A percentile compares a stretch with the other conserved stretches of the same genome.
Conservation (phyloP, 1,139 yeast genomes). For the Blastobotrys arbuscula region DNA sequence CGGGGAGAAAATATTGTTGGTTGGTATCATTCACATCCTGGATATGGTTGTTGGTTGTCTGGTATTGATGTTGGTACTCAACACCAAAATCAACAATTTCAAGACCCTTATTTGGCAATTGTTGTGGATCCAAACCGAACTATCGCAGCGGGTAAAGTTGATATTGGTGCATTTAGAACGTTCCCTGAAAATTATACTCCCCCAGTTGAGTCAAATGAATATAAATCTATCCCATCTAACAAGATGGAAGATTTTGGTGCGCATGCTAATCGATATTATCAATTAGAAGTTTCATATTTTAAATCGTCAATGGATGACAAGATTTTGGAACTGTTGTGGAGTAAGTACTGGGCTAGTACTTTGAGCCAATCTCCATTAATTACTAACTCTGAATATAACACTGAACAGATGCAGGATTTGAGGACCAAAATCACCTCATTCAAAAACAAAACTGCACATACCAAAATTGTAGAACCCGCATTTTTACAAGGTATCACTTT, state of each 20-base stretch:
- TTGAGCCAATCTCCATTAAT: constrained; percentile 31
- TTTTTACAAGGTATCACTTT: constrained; percentile 18
- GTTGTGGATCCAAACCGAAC: constrained; percentile 84
- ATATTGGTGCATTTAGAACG: constrained; percentile 90
- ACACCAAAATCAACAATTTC: constrained; percentile 72
- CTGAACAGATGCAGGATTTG: constrained; percentile 31
- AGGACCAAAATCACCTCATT: constrained; percentile 22
- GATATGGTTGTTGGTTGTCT: constrained; percentile 91
- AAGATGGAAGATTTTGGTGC: constrained; percentile 62
- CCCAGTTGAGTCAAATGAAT: constrained; percentile 14
- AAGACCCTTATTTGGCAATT: constrained; percentile 86
- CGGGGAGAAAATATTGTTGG: constrained; percentile 69
- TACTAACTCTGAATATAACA: constrained; percentile 33
- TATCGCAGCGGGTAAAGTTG: constrained; percentile 57
- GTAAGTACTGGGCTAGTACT: constrained; percentile 47
- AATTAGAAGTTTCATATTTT: constrained; percentile 61
- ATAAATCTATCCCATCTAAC: constrained; percentile 40
- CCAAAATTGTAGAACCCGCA: constrained; percentile 19
- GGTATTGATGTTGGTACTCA: constrained; percentile 91
- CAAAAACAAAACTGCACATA: constrained; percentile 14
- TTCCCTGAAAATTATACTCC: constrained; percentile 45
- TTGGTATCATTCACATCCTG: constrained; percentile 91
- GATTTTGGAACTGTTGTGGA: constrained; percentile 44
- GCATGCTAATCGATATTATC: constrained; percentile 66
- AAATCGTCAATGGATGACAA: constrained; percentile 49